These are phyloP conservation scores for Claviceps arundinis DNA, from an alignment of 2,329 filamentous ascomycete genomes.

Conservation along the genomic window DNA sequence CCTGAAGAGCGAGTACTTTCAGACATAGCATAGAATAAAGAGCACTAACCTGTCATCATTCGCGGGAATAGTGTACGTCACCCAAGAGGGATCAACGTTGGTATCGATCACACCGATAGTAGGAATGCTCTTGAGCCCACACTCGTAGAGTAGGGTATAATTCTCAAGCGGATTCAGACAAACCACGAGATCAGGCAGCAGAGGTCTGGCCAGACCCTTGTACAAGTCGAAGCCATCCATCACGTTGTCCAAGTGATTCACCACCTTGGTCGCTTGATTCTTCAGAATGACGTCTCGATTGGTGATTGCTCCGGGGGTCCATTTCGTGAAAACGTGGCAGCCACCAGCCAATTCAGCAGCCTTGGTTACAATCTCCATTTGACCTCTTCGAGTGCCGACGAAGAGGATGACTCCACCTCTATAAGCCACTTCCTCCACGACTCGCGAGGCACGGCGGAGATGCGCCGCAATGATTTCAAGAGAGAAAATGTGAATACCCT, in stretches of 20 bases:
- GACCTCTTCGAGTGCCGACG: constrained; percentile 73
- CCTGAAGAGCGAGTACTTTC: neutral
- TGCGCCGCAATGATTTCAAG: constrained; percentile 81
- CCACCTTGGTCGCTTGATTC: constrained; percentile 54
- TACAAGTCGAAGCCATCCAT: constrained; percentile 51
- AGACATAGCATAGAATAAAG: neutral
- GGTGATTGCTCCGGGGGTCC: constrained; percentile 84
- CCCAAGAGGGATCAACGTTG: constrained; percentile 80
- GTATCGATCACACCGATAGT: constrained; percentile 95
- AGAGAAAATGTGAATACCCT: constrained; percentile 85
- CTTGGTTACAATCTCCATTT: constrained; percentile 66
- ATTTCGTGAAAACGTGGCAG: constrained; percentile 84
- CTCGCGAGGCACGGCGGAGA: constrained; percentile 80
- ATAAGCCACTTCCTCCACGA: constrained; percentile 77
- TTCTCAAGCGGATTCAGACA: constrained; percentile 91
- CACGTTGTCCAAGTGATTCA: constrained; percentile 58
- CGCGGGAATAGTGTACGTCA: constrained; percentile 91
- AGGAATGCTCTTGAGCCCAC: constrained; percentile 72
- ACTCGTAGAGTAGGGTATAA: constrained; percentile 80
- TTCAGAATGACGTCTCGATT: constrained; percentile 85
- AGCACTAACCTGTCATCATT: constrained; percentile 76
- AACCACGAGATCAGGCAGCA: constrained; percentile 83
- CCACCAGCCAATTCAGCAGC: constrained; percentile 66
- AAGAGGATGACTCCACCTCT: constrained; percentile 79
- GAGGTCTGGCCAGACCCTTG: constrained; percentile 45